phyloP scores from a whole-genome alignment of 768 basidiomycete species.

The Xerocomellus dryophilus region DNA sequence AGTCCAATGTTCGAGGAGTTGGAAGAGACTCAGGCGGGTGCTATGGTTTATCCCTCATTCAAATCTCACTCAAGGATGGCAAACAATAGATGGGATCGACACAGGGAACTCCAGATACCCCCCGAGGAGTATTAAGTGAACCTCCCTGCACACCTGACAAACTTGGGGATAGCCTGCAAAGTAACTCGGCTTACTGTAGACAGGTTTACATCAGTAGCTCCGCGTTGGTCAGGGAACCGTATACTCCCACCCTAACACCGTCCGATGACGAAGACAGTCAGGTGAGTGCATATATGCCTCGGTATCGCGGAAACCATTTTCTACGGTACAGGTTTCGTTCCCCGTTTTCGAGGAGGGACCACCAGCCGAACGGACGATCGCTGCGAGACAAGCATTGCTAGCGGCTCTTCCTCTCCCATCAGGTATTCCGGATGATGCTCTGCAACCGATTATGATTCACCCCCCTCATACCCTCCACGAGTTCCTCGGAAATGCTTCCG shows the following conservation, averaged over 20 bases:
- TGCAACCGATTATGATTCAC: constrained; percentile 69
- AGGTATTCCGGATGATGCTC: constrained; percentile 59
- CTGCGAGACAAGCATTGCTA: constrained; percentile 54
- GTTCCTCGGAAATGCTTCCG: constrained; percentile 56
- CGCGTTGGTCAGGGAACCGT: constrained; percentile 1
- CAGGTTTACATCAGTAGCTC: constrained; percentile 12
- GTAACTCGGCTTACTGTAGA: constrained; percentile 27
- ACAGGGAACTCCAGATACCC: neutral
- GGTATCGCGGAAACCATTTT: neutral
- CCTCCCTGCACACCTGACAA: constrained; percentile 21
- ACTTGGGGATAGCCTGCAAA: constrained; percentile 22
- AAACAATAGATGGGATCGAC: neutral
- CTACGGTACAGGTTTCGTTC: constrained; percentile 1
- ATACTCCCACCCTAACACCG: neutral
- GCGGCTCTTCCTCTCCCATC: constrained; percentile 61
- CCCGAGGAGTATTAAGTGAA: neutral
- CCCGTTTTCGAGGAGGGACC: neutral
- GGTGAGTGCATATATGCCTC: constrained; percentile 23
- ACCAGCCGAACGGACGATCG: constrained; percentile 41
- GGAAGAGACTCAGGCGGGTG: constrained; percentile 5
- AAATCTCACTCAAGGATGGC: neutral
- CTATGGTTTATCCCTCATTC: neutral
- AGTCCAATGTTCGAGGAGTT: neutral
- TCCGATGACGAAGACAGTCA: constrained; percentile 4
- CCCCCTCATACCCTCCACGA: constrained; percentile 64